Percentiles rank a stretch among this genome's conserved stretches.
Conservation (phyloP, 176 grass and related monocot genomes). For the Leersia perrieri region DNA sequence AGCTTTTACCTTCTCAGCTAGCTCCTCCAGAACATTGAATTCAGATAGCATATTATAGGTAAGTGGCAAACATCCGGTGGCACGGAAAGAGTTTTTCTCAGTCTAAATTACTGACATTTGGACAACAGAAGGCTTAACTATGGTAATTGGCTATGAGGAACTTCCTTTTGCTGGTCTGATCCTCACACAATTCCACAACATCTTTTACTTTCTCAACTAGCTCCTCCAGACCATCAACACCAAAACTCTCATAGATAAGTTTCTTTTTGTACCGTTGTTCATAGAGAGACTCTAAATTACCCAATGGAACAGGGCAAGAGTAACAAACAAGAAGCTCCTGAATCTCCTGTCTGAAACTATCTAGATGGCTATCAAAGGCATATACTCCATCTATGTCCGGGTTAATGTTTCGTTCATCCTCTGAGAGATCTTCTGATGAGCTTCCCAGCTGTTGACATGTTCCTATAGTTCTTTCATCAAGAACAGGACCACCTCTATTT, state of each 20-base stretch:
- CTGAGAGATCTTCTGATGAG: conserved; percentile 77
- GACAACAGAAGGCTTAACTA: conserved; percentile 19
- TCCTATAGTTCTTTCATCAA: conserved; percentile 32
- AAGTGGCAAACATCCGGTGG: background rate
- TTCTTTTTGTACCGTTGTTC: conserved; percentile 86
- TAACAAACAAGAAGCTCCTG: conserved; percentile 93
- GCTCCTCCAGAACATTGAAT: conserved; percentile 56
- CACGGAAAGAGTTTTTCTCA: background rate
- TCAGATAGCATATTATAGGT: background rate
- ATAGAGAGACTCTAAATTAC: conserved; percentile 55
- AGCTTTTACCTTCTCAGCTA: conserved; percentile 68
- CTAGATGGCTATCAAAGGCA: conserved; percentile 53
- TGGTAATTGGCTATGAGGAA: conserved; percentile 53
- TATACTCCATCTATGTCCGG: conserved; percentile 35
- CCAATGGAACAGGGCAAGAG: conserved; percentile 60
- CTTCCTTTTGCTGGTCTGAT: conserved; percentile 49
- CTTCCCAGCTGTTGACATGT: conserved; percentile 49
- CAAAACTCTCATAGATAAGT: conserved; percentile 59
- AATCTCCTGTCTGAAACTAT: conserved; percentile 62
- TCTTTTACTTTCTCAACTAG: conserved; percentile 76
- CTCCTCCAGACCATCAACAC: conserved; percentile 64
- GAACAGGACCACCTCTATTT: conserved; percentile 43
- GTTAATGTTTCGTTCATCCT: conserved; percentile 60
- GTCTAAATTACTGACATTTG: background rate
- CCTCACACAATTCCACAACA: conserved; percentile 53